These are phyloP conservation scores for Hypoxylon lenormandii DNA, from an alignment of 495 filamentous ascomycete genomes.

Conservation along the genomic window DNA sequence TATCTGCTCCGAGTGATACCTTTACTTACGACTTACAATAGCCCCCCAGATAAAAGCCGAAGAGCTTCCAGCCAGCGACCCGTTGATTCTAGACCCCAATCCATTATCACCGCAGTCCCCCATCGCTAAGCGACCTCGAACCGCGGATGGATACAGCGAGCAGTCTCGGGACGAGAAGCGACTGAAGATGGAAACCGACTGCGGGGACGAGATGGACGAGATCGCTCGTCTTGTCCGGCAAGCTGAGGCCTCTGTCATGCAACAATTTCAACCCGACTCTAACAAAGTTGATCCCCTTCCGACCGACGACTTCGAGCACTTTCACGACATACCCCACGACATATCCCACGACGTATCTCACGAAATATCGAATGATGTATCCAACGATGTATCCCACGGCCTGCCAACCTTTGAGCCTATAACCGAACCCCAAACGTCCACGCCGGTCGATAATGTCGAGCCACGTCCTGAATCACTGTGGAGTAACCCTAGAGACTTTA, in stretches of 20 bases:
- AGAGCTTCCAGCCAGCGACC: slow-evolving; percentile 36
- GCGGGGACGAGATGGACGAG: slow-evolving; percentile 43
- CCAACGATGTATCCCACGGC: neutral
- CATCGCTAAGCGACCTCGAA: slow-evolving; percentile 51
- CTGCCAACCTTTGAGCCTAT: slow-evolving; percentile 10
- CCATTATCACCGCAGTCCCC: slow-evolving; percentile 40
- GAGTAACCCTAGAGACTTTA: slow-evolving; percentile 50
- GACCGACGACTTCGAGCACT: slow-evolving; percentile 17
- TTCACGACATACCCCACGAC: slow-evolving; percentile 21
- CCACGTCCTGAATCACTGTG: slow-evolving; percentile 46
- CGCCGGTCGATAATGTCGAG: slow-evolving; percentile 36
- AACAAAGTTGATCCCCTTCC: slow-evolving; percentile 17
- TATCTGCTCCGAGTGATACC: neutral
- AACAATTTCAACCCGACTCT: slow-evolving; percentile 42
- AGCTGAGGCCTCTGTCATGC: slow-evolving; percentile 48
- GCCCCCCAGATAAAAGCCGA: slow-evolving; percentile 48
- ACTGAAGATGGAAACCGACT: slow-evolving; percentile 49
- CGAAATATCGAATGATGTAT: slow-evolving; percentile 12
- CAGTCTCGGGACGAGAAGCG: slow-evolving; percentile 50
- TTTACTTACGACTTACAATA: slow-evolving; percentile 1
- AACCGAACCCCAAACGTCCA: slow-evolving; percentile 24
- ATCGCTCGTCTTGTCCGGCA: slow-evolving; percentile 48
- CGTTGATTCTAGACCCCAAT: slow-evolving; percentile 44
- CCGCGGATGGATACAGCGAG: slow-evolving; percentile 45
- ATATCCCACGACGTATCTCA: slow-evolving; percentile 15